Evolutionary conservation across 2,329 filamentous ascomycete genomes (phyloP), one percentile per base, ranked within the genome.

Genomic region (Calonectria hawksworthii): DNA sequence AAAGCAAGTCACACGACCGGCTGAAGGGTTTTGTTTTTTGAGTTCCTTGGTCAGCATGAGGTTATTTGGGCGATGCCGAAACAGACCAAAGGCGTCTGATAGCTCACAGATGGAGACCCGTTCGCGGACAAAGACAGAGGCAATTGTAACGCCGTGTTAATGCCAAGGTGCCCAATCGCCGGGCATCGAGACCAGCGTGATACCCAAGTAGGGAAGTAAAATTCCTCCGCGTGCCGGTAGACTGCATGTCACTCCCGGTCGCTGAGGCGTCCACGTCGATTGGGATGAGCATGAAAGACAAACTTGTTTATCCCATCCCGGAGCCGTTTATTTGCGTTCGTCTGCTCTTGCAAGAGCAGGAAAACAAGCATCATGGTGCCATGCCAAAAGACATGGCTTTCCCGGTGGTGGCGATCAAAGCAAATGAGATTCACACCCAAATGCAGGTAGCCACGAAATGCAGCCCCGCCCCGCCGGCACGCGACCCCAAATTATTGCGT

Each of bases 401-500:
- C 47, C 44, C 47, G 68, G 32, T 18, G 47, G 36, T 51, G 61
- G 56, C 56, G 32, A 61, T 61, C 56, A 30, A 65, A 34, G 36
- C 36, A 44, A 47, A 41, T 18, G n/a, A 65, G 16, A 65, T 18
- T 44, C 61, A 18, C 38, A 44, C 38, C 61, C 38, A 44, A 44
- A 44, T 65, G 28, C 59, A 32, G 26, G 28, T 47, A 47, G 51
- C 28, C 34, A 50, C 61, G 51, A 26, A 72, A 68, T 72, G 63
- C 56, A 36, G 69, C 70, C 64, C 71, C 59, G 61, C 66, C 65
- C 71, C 59, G 59, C 41, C 32, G 68, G 72, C 72, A 74, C 72
- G 72, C 72, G 72, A 74, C 72, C 61, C 72, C 67, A 59, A 71
- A 68, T 64, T 52, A 54, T 69, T 73, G 59, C 70, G 52, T 36